Conservation (phyloP, 305 asterid species). For the Ruellia speciosa region DNA sequence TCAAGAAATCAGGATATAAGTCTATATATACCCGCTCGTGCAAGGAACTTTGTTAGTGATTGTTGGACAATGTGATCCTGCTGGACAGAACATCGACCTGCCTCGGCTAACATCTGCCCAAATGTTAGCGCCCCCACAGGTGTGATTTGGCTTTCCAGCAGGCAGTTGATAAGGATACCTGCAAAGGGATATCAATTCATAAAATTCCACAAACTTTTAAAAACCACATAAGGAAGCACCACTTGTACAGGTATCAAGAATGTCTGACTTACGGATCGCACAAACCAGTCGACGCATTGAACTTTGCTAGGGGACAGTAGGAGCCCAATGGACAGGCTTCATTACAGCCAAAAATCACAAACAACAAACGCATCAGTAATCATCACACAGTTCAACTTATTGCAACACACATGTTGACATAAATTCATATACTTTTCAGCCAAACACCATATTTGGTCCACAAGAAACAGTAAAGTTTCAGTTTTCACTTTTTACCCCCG, state of each 20-base stretch:
- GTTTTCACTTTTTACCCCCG: no score
- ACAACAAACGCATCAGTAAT: slow-evolving; percentile 12
- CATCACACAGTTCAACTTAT: neutral
- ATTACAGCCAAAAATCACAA: slow-evolving; percentile 16
- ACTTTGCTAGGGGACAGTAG: slow-evolving; percentile 60
- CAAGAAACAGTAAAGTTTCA: no score
- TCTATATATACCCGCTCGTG: slow-evolving; percentile 47
- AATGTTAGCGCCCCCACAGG: slow-evolving; percentile 87
- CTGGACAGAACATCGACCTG: slow-evolving; percentile 65
- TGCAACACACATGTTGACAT: no score
- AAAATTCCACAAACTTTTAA: slow-evolving; percentile 9
- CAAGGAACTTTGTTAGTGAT: slow-evolving; percentile 53
- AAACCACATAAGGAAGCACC: neutral
- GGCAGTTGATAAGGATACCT: slow-evolving; percentile 78
- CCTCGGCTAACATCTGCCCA: slow-evolving; percentile 82
- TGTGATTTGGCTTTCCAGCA: slow-evolving; percentile 47
- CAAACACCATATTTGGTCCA: no score
- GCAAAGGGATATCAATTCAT: slow-evolving; percentile 16
- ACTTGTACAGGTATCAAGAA: neutral
- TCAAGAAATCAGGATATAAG: slow-evolving; percentile 21
- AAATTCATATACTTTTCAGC: no score
- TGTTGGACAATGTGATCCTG: slow-evolving; percentile 79
- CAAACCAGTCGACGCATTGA: slow-evolving; percentile 52
- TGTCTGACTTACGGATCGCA: slow-evolving; percentile 76
- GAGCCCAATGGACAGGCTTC: slow-evolving; percentile 91